Conservation (phyloP, 352 stramenopile genomes). For the Aphanomyces astaci region DNA sequence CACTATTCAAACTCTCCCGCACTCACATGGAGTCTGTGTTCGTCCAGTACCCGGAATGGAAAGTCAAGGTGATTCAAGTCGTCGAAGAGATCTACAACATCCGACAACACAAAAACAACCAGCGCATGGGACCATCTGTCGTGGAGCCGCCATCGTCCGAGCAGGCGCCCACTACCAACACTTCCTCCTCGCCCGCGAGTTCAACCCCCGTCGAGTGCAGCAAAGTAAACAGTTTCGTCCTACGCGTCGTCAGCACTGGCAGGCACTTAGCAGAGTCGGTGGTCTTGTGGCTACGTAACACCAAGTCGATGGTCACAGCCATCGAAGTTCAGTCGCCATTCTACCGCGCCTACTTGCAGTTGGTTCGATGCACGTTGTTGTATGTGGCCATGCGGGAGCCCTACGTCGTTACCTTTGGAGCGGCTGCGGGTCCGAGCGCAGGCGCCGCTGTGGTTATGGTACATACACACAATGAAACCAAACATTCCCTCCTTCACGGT, state of each 20-base stretch:
- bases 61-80: slow-evolving; percentile 42
- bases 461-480: slow-evolving; percentile 20
- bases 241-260: no score
- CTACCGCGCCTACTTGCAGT: neutral
- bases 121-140: no score
- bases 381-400: slow-evolving; percentile 52
- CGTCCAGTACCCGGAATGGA: slow-evolving; percentile 51
- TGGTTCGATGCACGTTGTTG: neutral
- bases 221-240: no score
- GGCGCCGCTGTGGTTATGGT: slow-evolving; percentile 28
- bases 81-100: slow-evolving; percentile 25
- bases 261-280: no score
- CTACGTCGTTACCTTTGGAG: slow-evolving; percentile 55
- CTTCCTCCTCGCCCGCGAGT: no score
- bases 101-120: no score
- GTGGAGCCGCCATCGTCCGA: no score
- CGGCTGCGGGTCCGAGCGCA: slow-evolving; percentile 27
- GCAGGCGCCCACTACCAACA: no score
- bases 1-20: slow-evolving; percentile 43
- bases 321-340: neutral
- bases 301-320: neutral
- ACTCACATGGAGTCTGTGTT: slow-evolving; percentile 47
- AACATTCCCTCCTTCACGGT: neutral
- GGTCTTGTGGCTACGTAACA: no score
- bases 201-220: no score